phyloP scores from a whole-genome alignment of 768 basidiomycete genomes.

The Multifurca ochricompacta region DNA sequence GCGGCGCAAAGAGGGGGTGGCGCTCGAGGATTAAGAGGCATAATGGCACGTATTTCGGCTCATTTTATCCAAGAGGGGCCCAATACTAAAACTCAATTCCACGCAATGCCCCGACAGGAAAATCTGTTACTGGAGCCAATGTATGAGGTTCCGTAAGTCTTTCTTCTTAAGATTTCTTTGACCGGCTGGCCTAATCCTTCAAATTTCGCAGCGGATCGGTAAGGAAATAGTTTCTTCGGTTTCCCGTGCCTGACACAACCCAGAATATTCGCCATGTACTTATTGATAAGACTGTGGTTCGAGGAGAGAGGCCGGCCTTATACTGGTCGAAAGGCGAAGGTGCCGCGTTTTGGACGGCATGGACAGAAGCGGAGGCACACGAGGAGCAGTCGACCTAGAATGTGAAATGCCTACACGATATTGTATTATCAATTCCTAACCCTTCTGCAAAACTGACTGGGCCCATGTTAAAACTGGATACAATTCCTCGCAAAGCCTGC shows the following conservation, averaged over 20 bases:
- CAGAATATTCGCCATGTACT: slow-evolving; percentile 80
- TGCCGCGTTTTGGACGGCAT: slow-evolving; percentile 66
- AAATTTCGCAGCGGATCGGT: slow-evolving; percentile 52
- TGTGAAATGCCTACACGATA: slow-evolving; percentile 6
- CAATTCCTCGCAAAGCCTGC: not conserved
- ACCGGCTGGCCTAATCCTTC: slow-evolving; percentile 2
- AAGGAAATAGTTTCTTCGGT: slow-evolving; percentile 25
- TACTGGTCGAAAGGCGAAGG: slow-evolving; percentile 72
- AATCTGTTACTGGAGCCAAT: slow-evolving; percentile 76
- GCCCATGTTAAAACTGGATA: slow-evolving; percentile 6
- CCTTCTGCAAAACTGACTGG: slow-evolving; percentile 1
- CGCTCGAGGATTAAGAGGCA: slow-evolving; percentile 81
- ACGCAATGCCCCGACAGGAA: slow-evolving; percentile 45
- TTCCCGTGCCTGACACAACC: not conserved
- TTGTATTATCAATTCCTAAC: slow-evolving; percentile 17
- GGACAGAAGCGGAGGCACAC: slow-evolving; percentile 58
- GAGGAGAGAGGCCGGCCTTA: slow-evolving; percentile 50
- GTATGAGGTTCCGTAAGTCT: slow-evolving; percentile 84
- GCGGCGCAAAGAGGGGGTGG: slow-evolving; percentile 82
- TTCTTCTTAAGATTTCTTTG: not conserved
- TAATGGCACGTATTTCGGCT: slow-evolving; percentile 50
- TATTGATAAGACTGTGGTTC: slow-evolving; percentile 64
- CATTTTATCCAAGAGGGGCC: not conserved
- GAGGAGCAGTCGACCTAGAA: slow-evolving; percentile 10
- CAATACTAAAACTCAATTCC: not conserved